These are phyloP conservation scores for Citrullus mucosospermus DNA, from an alignment of 306 rosid species.

Conservation along the genomic window DNA sequence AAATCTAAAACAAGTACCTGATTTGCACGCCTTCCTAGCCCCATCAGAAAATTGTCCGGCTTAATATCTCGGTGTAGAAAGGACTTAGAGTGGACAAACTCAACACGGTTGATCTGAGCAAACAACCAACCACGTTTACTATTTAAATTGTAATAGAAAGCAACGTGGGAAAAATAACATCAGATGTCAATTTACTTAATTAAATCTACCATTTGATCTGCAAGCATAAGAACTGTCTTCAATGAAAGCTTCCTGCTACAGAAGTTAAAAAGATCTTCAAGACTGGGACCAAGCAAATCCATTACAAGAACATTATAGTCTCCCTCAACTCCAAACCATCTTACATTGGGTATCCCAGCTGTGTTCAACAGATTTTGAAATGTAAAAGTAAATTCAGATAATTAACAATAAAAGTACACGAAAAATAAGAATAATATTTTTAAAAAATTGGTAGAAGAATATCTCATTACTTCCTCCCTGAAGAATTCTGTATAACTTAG, in stretches of 20 bases:
- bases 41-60: constrained; percentile 97
- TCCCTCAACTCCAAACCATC: constrained; percentile 98
- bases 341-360: constrained; percentile 89
- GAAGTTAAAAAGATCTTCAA: constrained; percentile 91
- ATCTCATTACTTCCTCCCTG: constrained; percentile 86
- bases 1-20: constrained; percentile 36
- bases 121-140: background rate
- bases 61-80: constrained; percentile 94
- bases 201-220: constrained; percentile 83
- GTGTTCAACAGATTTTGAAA: constrained; percentile 22
- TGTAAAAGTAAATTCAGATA: background rate
- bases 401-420: background rate
- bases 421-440: background rate
- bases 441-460: background rate
- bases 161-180: background rate
- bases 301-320: constrained; percentile 87
- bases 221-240: constrained; percentile 93
- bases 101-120: constrained; percentile 80
- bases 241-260: constrained; percentile 86
- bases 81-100: constrained; percentile 79
- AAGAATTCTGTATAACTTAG: constrained; percentile 86
- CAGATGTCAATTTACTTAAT: constrained; percentile 3
- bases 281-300: constrained; percentile 98
- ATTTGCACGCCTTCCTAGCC: constrained; percentile 94
- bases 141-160: background rate